phyloP scores from a whole-genome alignment of 768 basidiomycete genomes.

The Mycena amicta region DNA sequence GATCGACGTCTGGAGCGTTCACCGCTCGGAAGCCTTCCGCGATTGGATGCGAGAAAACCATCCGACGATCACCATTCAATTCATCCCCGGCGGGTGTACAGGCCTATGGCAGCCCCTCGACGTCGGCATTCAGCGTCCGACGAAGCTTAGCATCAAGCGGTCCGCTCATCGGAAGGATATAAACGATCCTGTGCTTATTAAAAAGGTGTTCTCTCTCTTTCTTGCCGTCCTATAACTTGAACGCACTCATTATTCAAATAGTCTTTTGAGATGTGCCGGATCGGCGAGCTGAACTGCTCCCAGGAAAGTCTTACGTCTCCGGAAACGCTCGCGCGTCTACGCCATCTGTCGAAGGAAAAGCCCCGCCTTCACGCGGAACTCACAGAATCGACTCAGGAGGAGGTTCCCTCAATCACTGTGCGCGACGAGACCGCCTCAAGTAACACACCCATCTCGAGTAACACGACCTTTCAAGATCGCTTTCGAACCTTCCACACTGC shows the following conservation, averaged over 20 bases:
- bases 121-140: constrained; percentile 35
- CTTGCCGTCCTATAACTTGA: too few relatives aligned
- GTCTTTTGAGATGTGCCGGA: background rate
- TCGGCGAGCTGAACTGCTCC: background rate
- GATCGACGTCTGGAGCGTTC: constrained; percentile 41
- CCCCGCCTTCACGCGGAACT: background rate
- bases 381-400: background rate
- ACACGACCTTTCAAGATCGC: too few relatives aligned
- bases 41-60: constrained; percentile 35
- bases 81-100: constrained; percentile 36
- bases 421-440: too few relatives aligned
- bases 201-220: background rate
- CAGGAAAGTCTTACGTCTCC: background rate
- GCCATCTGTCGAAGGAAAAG: background rate
- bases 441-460: too few relatives aligned
- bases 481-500: too few relatives aligned
- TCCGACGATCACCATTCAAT: constrained; percentile 33
- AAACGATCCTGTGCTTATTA: background rate
- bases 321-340: background rate
- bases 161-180: constrained; percentile 22
- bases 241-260: too few relatives aligned
- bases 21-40: constrained; percentile 35
- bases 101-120: constrained; percentile 33
- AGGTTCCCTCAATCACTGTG: background rate
- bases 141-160: constrained; percentile 26